Conservation (phyloP, 306 rosid genomes). For the Alnus rubra region DNA sequence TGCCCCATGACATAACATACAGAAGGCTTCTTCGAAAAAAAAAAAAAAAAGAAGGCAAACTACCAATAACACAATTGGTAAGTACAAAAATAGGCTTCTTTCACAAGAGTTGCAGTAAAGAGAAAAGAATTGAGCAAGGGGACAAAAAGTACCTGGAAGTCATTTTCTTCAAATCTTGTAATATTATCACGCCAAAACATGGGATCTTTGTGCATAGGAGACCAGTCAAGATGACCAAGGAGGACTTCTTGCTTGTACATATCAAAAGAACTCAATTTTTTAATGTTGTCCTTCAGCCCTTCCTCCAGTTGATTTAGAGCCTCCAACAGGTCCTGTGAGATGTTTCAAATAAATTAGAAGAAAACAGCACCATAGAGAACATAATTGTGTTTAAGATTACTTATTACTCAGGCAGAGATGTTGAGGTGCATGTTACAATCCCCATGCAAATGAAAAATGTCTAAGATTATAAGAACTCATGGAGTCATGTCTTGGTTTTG, state of each 20-base stretch:
- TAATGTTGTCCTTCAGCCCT: constrained; percentile 83
- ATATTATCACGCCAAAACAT: constrained; percentile 93
- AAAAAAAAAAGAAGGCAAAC: background rate
- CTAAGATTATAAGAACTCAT: background rate
- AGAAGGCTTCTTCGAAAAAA: too few species aligned
- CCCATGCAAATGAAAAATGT: background rate
- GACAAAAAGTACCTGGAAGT: constrained; percentile 74
- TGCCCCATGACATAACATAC: background rate
- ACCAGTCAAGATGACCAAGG: constrained; percentile 95
- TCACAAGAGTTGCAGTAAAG: constrained; percentile 18
- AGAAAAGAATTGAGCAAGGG: background rate
- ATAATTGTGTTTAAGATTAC: constrained; percentile 1
- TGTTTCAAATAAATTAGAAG: constrained; percentile 25
- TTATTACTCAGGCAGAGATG: background rate
- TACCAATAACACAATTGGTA: background rate
- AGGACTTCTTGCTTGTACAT: constrained; percentile 95
- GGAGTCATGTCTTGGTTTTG: background rate
- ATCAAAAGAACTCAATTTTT: constrained; percentile 87
- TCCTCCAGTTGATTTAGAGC: constrained; percentile 82
- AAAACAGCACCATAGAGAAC: constrained; percentile 14
- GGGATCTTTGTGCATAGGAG: constrained; percentile 97
- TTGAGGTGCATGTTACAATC: background rate
- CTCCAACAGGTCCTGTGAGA: constrained; percentile 82
- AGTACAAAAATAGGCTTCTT: background rate
- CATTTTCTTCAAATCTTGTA: constrained; percentile 80